These are phyloP conservation scores for Diaporthe sp. DNA, from an alignment of 2,329 filamentous ascomycete species.

Conservation along the genomic window DNA sequence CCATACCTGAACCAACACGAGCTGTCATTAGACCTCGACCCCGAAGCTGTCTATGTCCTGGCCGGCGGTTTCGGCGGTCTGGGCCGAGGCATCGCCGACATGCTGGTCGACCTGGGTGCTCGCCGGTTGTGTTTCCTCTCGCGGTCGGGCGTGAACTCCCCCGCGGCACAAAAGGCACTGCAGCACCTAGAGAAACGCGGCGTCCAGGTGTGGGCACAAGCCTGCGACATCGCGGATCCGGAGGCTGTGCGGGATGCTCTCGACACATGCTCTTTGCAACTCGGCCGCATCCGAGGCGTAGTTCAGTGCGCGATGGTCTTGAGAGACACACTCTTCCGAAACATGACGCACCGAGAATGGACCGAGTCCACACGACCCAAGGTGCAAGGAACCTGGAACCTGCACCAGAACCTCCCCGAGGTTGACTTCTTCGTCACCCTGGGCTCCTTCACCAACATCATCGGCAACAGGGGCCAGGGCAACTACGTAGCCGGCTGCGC, in stretches of 20 bases:
- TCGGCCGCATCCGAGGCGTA: background rate
- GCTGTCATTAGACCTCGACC: background rate
- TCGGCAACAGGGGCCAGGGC: slow-evolving; percentile 3
- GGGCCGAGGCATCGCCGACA: background rate
- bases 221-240: background rate
- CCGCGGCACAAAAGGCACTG: background rate
- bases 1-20: background rate
- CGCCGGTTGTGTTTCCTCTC: background rate
- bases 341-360: slow-evolving; percentile 21
- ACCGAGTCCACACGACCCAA: background rate
- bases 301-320: background rate
- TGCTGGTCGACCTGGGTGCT: background rate
- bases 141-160: background rate
- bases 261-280: background rate
- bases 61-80: background rate
- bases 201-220: background rate
- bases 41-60: background rate
- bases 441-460: background rate
- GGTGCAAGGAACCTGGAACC: slow-evolving; percentile 10
- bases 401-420: background rate
- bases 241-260: background rate
- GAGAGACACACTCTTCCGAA: slow-evolving; percentile 13
- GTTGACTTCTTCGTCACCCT: slow-evolving; percentile 19
- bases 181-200: background rate
- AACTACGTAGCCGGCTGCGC: slow-evolving; percentile 48